Evolutionary conservation across 176 grass and related monocot species (phyloP), one percentile per base, ranked within the genome.

Genomic region (Musa acuminata): DNA sequence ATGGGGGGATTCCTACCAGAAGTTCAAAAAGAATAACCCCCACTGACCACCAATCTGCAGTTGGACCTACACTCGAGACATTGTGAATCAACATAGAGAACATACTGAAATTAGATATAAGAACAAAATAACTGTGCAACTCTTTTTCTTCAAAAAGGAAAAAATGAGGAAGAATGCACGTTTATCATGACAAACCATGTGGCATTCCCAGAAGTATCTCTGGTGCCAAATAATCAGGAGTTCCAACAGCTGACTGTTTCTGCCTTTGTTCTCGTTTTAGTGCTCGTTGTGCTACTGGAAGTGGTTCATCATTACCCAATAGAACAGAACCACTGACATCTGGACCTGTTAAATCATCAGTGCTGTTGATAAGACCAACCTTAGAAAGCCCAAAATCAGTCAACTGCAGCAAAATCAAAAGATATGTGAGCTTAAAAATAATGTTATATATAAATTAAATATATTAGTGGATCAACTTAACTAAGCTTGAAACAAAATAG

Each of bases 331-430:
- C 83, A 81, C 95, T 98, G 1, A 91, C 88, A 60, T 98, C 95
- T 4, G 95, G 95, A 17, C 95, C 95, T 24, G 95, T 89, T 79
- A 98, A 84, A 74, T 98, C 90, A 69, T 98, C 95, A 23, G 95
- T 98, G 88, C 95, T 98, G 82, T 93, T 98, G 85, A 98, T 98
- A 21, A 98, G 87, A 29, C 95, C 95, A 53, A 98, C 95, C 68
- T 91, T 98, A 19, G 95, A 98, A n/a, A 98, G 84, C 82, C 95
- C 95, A 73, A 98, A 98, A 84, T 98, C 95, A 48, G 95, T 98
- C 69, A 98, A 77, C 90, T 91, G 80, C 10, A 29, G 14, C 49
- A 75, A 49, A 79, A 74, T 54, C 26, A 52, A 65, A 77, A 29
- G 62, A n/a, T 53, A 5, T 68, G n/a, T 43, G n/a, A 43, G 77